These are phyloP conservation scores for Podochytrium sp. DNA, from an alignment of 192 early-diverging fungal genomes.

Conservation along the genomic window DNA sequence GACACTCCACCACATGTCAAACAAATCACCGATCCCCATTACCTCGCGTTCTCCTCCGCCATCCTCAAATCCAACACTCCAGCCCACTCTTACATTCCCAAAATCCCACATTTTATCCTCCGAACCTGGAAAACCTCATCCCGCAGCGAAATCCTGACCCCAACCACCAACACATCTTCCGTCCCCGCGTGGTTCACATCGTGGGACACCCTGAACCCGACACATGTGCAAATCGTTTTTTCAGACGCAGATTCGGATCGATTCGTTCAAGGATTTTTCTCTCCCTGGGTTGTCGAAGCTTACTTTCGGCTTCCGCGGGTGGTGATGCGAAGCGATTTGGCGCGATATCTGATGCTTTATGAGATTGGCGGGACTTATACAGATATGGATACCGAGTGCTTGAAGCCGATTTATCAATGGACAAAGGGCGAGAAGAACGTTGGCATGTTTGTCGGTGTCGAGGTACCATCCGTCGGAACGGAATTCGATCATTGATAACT, in stretches of 20 bases:
- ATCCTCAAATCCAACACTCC: background rate
- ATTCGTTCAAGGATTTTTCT: conserved; percentile 18
- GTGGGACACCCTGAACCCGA: background rate
- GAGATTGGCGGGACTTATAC: conserved; percentile 38
- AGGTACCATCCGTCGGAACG: background rate
- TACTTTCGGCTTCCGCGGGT: conserved; percentile 6
- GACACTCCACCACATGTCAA: background rate
- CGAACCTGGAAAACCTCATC: conserved; percentile 6
- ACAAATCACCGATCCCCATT: background rate
- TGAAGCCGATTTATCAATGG: conserved; percentile 37
- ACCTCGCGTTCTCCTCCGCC: background rate
- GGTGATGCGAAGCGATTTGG: conserved; percentile 20
- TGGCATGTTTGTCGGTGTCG: conserved; percentile 21
- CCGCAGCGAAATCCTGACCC: background rate
- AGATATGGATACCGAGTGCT: conserved; percentile 36
- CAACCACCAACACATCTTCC: background rate
- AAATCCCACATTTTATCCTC: conserved; percentile 17
- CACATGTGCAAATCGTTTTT: conserved; percentile 10
- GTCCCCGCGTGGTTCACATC: background rate
- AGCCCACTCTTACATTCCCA: background rate
- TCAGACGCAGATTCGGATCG: background rate
- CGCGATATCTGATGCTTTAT: conserved; percentile 33
- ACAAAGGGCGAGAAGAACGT: background rate
- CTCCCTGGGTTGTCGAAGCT: background rate
- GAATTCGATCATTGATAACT: background rate